phyloP scores from a whole-genome alignment of 495 filamentous ascomycete species.

The Xylaria castorea region DNA sequence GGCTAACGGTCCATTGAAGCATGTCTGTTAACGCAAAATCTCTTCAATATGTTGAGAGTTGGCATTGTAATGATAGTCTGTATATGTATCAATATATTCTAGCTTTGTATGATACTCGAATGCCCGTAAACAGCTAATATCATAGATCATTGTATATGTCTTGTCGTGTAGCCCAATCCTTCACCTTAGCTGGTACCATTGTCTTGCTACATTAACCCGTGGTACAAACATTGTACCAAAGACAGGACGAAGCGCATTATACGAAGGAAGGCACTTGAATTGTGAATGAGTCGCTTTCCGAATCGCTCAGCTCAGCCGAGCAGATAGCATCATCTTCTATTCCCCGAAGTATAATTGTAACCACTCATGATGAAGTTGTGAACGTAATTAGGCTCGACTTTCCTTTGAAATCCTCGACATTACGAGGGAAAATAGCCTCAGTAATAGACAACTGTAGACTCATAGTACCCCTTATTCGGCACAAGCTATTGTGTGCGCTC shows the following conservation, averaged over 20 bases:
- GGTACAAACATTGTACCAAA: slow-evolving; percentile 2
- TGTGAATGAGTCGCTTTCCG: too few relatives aligned
- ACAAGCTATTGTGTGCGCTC: not conserved
- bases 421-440: not conserved
- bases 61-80: not conserved
- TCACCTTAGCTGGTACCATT: not conserved
- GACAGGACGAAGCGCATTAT: not conserved
- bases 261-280: not conserved
- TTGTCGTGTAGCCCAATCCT: not conserved
- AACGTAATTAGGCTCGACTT: not conserved
- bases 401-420: not conserved
- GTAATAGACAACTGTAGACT: not conserved
- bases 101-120: not conserved
- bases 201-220: not conserved
- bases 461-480: not conserved
- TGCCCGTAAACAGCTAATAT: not conserved
- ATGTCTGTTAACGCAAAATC: not conserved
- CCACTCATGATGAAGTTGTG: not conserved
- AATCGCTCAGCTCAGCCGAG: slow-evolving; percentile 11
- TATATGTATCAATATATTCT: not conserved
- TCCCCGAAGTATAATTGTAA: not conserved
- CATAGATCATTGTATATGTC: not conserved
- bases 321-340: not conserved
- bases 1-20: not conserved
- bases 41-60: not conserved